A percentile compares a stretch with the other conserved stretches of the same genome.
Evolutionary conservation across 2,329 filamentous ascomycete species (phyloP).

Genomic region (Colletotrichum sp.): DNA sequence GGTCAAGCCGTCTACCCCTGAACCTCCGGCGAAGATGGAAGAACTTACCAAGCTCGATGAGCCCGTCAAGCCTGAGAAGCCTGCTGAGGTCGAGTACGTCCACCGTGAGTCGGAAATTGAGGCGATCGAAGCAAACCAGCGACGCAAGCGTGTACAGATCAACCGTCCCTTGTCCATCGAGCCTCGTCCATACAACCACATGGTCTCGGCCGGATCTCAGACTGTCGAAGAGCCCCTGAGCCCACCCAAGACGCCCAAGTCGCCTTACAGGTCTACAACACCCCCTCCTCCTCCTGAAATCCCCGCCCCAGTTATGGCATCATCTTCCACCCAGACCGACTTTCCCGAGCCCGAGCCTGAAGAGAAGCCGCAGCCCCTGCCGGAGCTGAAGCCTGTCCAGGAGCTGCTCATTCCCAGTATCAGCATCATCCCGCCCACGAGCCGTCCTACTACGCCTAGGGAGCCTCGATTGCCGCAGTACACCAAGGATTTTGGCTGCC

Average conservation of each 20-base stretch:
- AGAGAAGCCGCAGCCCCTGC: slow-evolving; percentile 22
- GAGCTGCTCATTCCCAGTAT: slow-evolving; percentile 78
- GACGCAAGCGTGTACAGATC: slow-evolving; percentile 70
- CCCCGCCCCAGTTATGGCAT: slow-evolving; percentile 48
- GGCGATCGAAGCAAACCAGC: slow-evolving; percentile 73
- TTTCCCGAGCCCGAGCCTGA: slow-evolving; percentile 17
- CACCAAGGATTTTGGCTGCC: slow-evolving; percentile 81
- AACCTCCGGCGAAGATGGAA: slow-evolving; percentile 41
- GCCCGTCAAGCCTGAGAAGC: slow-evolving; percentile 35
- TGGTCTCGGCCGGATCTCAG: slow-evolving; percentile 71
- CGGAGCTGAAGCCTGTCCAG: slow-evolving; percentile 11
- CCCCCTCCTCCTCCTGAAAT: slow-evolving; percentile 43
- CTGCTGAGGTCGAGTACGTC: slow-evolving; percentile 47
- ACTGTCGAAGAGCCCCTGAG: slow-evolving; percentile 67
- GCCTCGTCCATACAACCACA: slow-evolving; percentile 46
- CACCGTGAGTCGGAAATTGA: slow-evolving; percentile 59
- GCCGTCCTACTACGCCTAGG: slow-evolving; percentile 79
- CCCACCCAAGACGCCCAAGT: slow-evolving; percentile 69
- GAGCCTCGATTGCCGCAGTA: slow-evolving; percentile 79
- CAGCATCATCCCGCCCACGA: slow-evolving; percentile 86
- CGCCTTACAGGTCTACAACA: slow-evolving; percentile 44
- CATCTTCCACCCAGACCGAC: slow-evolving; percentile 68
- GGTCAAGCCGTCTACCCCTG: slow-evolving; percentile 44
- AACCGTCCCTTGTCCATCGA: slow-evolving; percentile 56
- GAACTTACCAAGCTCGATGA: slow-evolving; percentile 46